Evolutionary conservation across 768 basidiomycete species (phyloP).

Genomic region (Leucocoprinus sp.): DNA sequence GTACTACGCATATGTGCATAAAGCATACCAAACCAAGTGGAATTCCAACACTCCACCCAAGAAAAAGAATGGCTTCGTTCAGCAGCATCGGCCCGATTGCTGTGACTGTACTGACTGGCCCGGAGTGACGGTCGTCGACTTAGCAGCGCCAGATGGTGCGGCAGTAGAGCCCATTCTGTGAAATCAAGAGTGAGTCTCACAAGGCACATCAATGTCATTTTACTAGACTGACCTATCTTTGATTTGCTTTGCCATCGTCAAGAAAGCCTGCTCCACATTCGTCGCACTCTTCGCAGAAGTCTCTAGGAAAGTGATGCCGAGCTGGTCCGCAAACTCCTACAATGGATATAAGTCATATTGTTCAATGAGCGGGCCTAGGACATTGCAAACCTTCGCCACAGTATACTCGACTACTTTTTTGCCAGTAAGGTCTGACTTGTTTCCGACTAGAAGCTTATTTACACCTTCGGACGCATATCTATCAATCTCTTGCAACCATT

Average conservation of each 20-base stretch:
- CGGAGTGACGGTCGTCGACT: constrained; percentile 77
- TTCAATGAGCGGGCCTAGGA: neutral
- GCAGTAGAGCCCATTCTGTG: constrained; percentile 79
- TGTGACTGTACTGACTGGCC: constrained; percentile 80
- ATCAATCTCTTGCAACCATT: constrained; percentile 90
- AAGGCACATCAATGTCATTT: neutral
- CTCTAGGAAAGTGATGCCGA: constrained; percentile 92
- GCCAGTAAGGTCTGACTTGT: constrained; percentile 96
- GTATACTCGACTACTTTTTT: constrained; percentile 94
- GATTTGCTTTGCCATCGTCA: constrained; percentile 97
- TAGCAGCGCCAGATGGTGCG: constrained; percentile 64
- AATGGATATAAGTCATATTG: constrained; percentile 6
- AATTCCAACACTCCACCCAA: constrained; percentile 10
- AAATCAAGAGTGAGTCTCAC: neutral
- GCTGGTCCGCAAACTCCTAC: constrained; percentile 92
- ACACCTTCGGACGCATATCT: constrained; percentile 97
- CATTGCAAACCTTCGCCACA: constrained; percentile 66
- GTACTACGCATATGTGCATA: constrained; percentile 11
- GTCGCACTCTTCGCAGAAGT: constrained; percentile 99
- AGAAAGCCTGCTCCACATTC: constrained; percentile 98
- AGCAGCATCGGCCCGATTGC: constrained; percentile 74
- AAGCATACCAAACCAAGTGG: constrained; percentile 6
- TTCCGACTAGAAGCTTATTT: constrained; percentile 96
- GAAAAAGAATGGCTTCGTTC: constrained; percentile 8
- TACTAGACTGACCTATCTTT: constrained; percentile 64